Percentiles rank a stretch among this genome's conserved stretches.
Evolutionary conservation across 202 grass and related monocot genomes (phyloP).

Genomic region (Musa balbisiana): DNA sequence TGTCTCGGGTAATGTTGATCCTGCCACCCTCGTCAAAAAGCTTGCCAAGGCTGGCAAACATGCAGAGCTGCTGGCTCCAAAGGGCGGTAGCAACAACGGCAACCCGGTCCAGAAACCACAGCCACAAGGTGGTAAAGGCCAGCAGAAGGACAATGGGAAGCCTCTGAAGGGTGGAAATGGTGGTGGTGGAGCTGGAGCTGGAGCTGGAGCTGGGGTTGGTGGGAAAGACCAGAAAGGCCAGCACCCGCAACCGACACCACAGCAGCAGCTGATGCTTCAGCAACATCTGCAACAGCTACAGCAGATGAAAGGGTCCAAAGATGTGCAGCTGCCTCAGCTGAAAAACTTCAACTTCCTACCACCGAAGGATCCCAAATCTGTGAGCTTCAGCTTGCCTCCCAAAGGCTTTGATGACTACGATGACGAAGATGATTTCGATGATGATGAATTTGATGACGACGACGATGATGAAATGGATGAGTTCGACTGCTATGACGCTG

Average conservation of each 20-base stretch:
- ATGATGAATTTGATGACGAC: neutral
- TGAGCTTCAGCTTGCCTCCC: neutral
- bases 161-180: constrained; percentile 7
- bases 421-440: constrained; percentile 5
- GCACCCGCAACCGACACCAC: constrained; percentile 5
- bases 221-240: constrained; percentile 5
- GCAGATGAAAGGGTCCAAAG: constrained; percentile 21
- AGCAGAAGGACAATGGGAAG: constrained; percentile 22
- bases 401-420: neutral
- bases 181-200: neutral
- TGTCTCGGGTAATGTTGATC: constrained; percentile 27
- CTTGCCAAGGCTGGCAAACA: constrained; percentile 25
- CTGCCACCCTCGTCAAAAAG: constrained; percentile 29
- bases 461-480: constrained; percentile 20
- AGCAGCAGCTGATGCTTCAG: constrained; percentile 5
- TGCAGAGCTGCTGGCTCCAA: constrained; percentile 21
- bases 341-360: neutral
- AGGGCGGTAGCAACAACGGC: neutral
- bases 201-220: neutral
- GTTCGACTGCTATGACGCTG: constrained; percentile 17
- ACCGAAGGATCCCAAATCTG: constrained; percentile 7
- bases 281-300: neutral
- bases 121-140: constrained; percentile 11
- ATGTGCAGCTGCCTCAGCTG: constrained; percentile 2
- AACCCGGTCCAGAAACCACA: neutral